Evolutionary conservation across 805 yeast species (phyloP).

Genomic region (Saturnispora gosingensis): DNA sequence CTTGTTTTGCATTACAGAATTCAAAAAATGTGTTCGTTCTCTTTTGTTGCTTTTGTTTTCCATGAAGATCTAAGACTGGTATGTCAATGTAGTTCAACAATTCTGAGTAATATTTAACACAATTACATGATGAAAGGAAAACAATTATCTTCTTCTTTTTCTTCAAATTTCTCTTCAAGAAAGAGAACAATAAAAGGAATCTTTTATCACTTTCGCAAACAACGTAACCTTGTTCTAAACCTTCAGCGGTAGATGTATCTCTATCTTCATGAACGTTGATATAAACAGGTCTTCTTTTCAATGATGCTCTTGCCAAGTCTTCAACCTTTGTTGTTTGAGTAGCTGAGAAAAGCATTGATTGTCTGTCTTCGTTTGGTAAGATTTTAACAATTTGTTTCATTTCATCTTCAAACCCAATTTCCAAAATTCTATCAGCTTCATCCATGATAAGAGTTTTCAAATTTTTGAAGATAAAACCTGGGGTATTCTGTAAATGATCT

Average conservation of each 20-base stretch:
- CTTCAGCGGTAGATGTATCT: slow-evolving; percentile 87
- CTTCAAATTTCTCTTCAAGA: slow-evolving; percentile 84
- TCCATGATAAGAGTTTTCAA: slow-evolving; percentile 90
- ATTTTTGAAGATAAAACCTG: slow-evolving; percentile 89
- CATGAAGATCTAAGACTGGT: slow-evolving; percentile 94
- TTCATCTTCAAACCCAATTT: slow-evolving; percentile 97
- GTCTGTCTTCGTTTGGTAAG: slow-evolving; percentile 87
- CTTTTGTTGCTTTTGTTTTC: slow-evolving; percentile 97
- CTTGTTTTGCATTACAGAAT: slow-evolving; percentile 94
- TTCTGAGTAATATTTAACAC: slow-evolving; percentile 94
- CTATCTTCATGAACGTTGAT: slow-evolving; percentile 85
- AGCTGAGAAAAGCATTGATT: slow-evolving; percentile 96
- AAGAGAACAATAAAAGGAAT: slow-evolving; percentile 81
- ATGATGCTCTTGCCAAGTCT: slow-evolving; percentile 92
- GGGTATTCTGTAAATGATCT: slow-evolving; percentile 94
- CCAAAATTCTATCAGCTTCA: slow-evolving; percentile 96
- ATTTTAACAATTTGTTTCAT: slow-evolving; percentile 95
- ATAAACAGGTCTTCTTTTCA: slow-evolving; percentile 87
- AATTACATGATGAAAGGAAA: slow-evolving; percentile 90
- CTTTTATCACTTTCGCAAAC: slow-evolving; percentile 95
- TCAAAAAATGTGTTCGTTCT: slow-evolving; percentile 97
- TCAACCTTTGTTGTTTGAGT: slow-evolving; percentile 98
- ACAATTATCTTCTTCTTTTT: slow-evolving; percentile 93
- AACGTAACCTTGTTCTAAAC: slow-evolving; percentile 96
- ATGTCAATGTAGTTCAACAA: slow-evolving; percentile 90